These are phyloP conservation scores for Clitoria ternatea DNA, from an alignment of 306 rosid genomes.

Conservation along the genomic window DNA sequence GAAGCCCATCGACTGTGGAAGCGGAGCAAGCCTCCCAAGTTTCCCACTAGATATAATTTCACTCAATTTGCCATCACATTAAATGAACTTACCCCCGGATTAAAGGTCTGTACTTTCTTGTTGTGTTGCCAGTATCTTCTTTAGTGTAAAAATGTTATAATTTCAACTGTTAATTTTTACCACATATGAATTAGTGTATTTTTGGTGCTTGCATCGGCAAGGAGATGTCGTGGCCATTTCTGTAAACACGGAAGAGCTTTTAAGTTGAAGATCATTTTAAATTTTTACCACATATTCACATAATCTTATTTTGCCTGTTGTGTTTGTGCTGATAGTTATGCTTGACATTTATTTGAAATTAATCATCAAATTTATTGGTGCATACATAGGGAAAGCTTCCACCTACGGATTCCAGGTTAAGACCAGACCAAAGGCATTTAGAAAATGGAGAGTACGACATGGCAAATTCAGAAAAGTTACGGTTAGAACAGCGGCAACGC, in stretches of 20 bases:
- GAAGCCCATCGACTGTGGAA: constrained; percentile 74
- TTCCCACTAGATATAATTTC: constrained; percentile 81
- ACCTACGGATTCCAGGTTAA: constrained; percentile 95
- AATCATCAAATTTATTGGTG: constrained; percentile 1
- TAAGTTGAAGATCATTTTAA: neutral
- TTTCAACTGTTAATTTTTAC: neutral
- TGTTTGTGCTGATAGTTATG: neutral
- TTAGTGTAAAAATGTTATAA: neutral
- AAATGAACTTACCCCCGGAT: constrained; percentile 79
- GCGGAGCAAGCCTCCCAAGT: constrained; percentile 79
- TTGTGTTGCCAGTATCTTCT: constrained; percentile 8
- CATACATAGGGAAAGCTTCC: constrained; percentile 71
- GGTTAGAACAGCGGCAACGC: constrained; percentile 91
- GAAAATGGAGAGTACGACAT: constrained; percentile 95
- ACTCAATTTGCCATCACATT: constrained; percentile 84
- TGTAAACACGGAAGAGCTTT: neutral
- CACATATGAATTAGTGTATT: neutral
- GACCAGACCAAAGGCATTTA: constrained; percentile 93
- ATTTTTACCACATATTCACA: neutral
- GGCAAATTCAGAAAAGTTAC: constrained; percentile 85
- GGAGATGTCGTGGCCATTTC: neutral
- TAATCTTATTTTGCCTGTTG: neutral
- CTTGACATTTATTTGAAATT: neutral
- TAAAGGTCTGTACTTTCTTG: constrained; percentile 55
- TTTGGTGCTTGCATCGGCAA: neutral